Conservation (phyloP, 352 stramenopile genomes). For the Lagenidium sp. region DNA sequence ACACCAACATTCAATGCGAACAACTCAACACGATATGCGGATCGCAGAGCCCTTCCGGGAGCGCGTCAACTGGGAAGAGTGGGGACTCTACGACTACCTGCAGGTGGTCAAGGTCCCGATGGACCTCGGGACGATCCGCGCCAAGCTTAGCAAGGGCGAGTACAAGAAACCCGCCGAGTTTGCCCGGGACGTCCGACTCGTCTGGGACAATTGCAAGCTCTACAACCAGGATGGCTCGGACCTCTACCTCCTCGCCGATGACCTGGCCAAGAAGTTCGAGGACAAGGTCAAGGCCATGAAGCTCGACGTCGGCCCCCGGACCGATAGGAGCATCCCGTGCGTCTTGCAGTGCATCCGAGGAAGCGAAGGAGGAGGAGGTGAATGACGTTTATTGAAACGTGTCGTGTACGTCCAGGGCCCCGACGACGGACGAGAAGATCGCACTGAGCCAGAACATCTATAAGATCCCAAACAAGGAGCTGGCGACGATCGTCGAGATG, state of each 20-base stretch:
- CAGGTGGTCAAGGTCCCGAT: slow-evolving; percentile 89
- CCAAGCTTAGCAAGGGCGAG: slow-evolving; percentile 67
- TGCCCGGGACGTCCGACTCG: slow-evolving; percentile 74
- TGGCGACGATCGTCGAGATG: slow-evolving; percentile 66
- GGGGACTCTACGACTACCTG: slow-evolving; percentile 87
- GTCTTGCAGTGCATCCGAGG: slow-evolving; percentile 2
- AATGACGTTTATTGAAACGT: neutral
- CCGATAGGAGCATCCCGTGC: slow-evolving; percentile 65
- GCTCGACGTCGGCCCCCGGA: slow-evolving; percentile 59
- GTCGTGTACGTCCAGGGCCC: slow-evolving; percentile 47
- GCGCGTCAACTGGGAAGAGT: slow-evolving; percentile 87
- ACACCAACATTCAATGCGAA: slow-evolving; percentile 1
- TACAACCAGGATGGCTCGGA: slow-evolving; percentile 89
- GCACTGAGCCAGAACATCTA: slow-evolving; percentile 87
- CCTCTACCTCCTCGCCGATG: slow-evolving; percentile 74
- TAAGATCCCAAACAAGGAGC: slow-evolving; percentile 68
- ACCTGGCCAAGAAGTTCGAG: slow-evolving; percentile 84
- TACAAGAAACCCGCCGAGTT: slow-evolving; percentile 83
- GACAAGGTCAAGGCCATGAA: slow-evolving; percentile 80
- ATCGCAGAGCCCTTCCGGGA: slow-evolving; percentile 74
- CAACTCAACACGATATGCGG: no score
- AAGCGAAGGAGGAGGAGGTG: no score
- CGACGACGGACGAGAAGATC: slow-evolving; percentile 75
- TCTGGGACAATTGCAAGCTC: slow-evolving; percentile 83
- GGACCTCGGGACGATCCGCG: slow-evolving; percentile 86